A percentile compares a stretch with the other conserved stretches of the same genome.
Conservation (phyloP, 1,284 basidiomycete genomes). For the Microbotryum silenes-acaulis region DNA sequence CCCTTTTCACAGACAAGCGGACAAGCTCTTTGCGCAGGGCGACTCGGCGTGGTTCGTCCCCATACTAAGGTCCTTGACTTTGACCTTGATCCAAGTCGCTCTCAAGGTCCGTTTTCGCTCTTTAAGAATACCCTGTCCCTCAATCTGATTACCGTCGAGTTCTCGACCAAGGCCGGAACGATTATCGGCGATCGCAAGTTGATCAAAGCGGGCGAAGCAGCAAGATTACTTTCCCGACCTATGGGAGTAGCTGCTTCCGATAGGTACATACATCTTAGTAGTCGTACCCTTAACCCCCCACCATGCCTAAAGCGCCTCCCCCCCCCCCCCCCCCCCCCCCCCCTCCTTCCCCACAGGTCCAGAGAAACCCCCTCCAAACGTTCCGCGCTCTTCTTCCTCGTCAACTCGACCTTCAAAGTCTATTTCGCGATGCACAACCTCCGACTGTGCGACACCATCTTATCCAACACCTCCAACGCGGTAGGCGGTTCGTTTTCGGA, state of each 20-base stretch:
- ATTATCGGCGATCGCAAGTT: constrained; percentile 29
- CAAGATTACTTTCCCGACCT: constrained; percentile 30
- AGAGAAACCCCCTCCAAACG: constrained; percentile 26
- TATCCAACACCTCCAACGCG: constrained; percentile 42
- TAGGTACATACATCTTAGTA: constrained; percentile 15
- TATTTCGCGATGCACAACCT: constrained; percentile 42
- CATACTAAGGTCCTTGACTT: constrained; percentile 30
- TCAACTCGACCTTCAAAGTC: constrained; percentile 36
- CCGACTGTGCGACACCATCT: constrained; percentile 44
- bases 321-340: not conserved
- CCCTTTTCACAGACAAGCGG: constrained; percentile 26
- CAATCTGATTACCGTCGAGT: not conserved
- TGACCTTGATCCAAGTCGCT: constrained; percentile 28
- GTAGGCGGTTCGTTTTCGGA: constrained; percentile 29
- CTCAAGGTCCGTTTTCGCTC: constrained; percentile 18
- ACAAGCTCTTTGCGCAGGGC: constrained; percentile 37
- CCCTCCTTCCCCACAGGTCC: not conserved
- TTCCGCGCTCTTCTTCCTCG: constrained; percentile 36
- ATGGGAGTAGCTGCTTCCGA: constrained; percentile 35
- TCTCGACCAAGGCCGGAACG: constrained; percentile 28
- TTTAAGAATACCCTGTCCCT: not conserved
- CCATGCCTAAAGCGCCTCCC: not conserved
- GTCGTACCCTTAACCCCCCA: too few species aligned
- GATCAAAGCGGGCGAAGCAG: constrained; percentile 33
- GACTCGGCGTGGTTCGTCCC: constrained; percentile 40